Evolutionary conservation across 106 monocot genomes (phyloP), one percentile per base, ranked within the genome.

Genomic region (Dendrobium huoshanense): DNA sequence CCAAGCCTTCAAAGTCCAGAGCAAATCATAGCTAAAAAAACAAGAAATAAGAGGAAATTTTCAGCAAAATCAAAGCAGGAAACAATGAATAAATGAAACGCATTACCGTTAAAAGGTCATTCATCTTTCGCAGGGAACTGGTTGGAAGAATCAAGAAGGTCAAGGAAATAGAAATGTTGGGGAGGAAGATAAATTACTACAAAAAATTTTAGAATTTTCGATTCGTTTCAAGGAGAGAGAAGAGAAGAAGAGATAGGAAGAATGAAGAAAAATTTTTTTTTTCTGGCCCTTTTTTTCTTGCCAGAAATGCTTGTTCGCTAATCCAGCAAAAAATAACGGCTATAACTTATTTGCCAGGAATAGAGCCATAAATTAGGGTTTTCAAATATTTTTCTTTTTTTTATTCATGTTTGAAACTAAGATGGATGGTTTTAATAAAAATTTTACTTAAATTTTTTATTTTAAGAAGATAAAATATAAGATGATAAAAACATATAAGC

Each of bases 81-180:
- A 72, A 4, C 43, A 43, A 20, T 42, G 7, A 19, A 74, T 20
- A 44, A 5, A 70, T 74, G 33, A 70, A 44, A 43, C 7, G 19
- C 19, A 7, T 74, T 74, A 44, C 74, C 74, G 74, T 74, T 18
- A 74, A 74, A 41, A 74, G 74, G 42, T 42, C 43, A 43, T 74
- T 74, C 74, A 74, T 74, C 74, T 43, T 74, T 18, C 16, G 20
- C 74, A 7, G 1, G 20, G 74, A 44, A 74, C 29, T 19, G 2
- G 42, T 5, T 43, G 41, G 41, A 74, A 43, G 74, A 74, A 74
- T 44, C 74, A n/a, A 11, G 15, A 42, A 74, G 74, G 15, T 40
- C 43, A 20, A 70, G 43, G 42, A 43, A 9, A 43, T 74, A 18
- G 20, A 74, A 72, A 72, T 11, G 31, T 72, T 13, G 29, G 72